Conservation (phyloP, 2,329 filamentous ascomycete genomes). For the Dichotomopilus funicola region DNA sequence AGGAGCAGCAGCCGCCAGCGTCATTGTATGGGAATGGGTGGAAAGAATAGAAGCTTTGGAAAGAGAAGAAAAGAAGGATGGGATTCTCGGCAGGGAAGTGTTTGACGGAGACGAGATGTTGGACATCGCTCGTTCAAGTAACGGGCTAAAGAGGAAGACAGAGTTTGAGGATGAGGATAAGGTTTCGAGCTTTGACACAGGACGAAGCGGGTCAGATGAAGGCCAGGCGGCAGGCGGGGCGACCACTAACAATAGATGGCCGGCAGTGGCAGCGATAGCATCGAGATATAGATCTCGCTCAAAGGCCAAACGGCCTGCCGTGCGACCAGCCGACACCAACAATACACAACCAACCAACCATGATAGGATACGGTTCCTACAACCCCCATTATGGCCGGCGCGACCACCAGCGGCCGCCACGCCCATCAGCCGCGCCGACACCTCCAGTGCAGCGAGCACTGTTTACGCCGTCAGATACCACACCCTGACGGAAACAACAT, state of each 20-base stretch:
- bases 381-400: constrained; percentile 49
- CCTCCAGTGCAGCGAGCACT: constrained; percentile 59
- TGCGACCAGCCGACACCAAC: constrained; percentile 7
- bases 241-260: constrained; percentile 31
- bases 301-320: constrained; percentile 16
- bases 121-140: constrained; percentile 50
- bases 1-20: constrained; percentile 86
- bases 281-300: constrained; percentile 32
- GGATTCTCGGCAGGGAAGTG: constrained; percentile 81
- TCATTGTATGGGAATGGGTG: constrained; percentile 98
- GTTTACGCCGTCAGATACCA: constrained; percentile 56
- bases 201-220: constrained; percentile 9
- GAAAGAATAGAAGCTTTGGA: constrained; percentile 89
- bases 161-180: constrained; percentile 27
- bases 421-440: constrained; percentile 55
- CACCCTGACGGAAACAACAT: constrained; percentile 46
- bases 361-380: constrained; percentile 33
- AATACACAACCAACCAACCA: constrained; percentile 22
- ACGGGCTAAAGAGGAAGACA: constrained; percentile 39
- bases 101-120: constrained; percentile 94
- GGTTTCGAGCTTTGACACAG: constrained; percentile 14
- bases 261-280: constrained; percentile 35
- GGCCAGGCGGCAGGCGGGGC: constrained; percentile 24
- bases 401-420: constrained; percentile 50
- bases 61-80: constrained; percentile 88